These are phyloP conservation scores for Hymenotorrendiella dingleyae DNA, from an alignment of 2,329 filamentous ascomycete species.

Conservation along the genomic window DNA sequence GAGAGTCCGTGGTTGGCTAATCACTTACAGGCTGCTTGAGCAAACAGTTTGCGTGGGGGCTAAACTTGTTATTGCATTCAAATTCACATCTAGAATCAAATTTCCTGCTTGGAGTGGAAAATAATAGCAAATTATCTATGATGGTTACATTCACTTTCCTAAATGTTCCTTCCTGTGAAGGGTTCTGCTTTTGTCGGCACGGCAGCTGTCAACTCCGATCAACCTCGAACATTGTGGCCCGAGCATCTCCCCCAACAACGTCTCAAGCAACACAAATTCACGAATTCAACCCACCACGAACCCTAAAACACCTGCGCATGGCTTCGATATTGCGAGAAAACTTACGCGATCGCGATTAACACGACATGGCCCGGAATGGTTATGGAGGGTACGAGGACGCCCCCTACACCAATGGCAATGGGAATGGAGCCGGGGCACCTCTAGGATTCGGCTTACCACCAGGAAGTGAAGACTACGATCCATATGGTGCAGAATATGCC, in stretches of 20 bases:
- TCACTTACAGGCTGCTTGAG: too few relatives aligned
- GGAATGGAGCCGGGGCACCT: conserved; percentile 13
- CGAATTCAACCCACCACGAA: not conserved
- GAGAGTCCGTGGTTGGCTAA: too few relatives aligned
- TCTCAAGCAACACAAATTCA: conserved; percentile 4
- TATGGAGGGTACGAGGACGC: conserved; percentile 28
- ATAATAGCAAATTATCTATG: too few relatives aligned
- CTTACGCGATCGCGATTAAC: conserved; percentile 18
- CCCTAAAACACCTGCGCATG: conserved; percentile 14
- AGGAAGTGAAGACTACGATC: conserved; percentile 28
- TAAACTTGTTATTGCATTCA: too few relatives aligned
- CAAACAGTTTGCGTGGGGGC: too few relatives aligned
- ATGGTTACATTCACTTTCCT: too few relatives aligned
- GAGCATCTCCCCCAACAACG: not conserved
- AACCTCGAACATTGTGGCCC: not conserved
- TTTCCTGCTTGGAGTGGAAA: too few relatives aligned
- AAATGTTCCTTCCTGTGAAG: too few relatives aligned
- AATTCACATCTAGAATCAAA: too few relatives aligned
- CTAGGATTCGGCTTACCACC: conserved; percentile 20
- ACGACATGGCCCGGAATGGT: conserved; percentile 28
- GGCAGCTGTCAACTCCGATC: conserved; percentile 1
- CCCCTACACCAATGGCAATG: conserved; percentile 25
- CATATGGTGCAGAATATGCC: conserved; percentile 25
- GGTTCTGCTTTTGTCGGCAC: not conserved
- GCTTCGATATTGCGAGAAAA: conserved; percentile 13